phyloP scores from a whole-genome alignment of 108 stramenopile species.

The Conticribra weissflogii region DNA sequence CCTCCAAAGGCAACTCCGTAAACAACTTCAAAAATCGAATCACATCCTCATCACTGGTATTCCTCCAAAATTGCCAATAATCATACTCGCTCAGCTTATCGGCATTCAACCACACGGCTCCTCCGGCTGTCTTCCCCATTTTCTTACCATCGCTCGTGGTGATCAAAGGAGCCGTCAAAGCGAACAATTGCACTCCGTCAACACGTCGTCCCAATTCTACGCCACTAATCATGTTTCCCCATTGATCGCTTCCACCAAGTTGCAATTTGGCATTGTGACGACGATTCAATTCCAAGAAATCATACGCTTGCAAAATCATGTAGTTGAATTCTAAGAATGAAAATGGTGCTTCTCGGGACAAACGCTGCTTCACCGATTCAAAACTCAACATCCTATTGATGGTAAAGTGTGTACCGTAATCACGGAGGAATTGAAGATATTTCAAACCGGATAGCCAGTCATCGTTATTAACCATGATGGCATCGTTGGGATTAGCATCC shows the following conservation, averaged over 20 bases:
- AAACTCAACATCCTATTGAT: constrained; percentile 97
- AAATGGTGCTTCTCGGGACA: constrained; percentile 91
- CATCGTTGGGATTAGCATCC: constrained; percentile 55
- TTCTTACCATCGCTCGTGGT: constrained; percentile 97
- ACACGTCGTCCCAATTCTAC: constrained; percentile 91
- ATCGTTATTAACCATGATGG: constrained; percentile 96
- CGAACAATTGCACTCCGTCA: constrained; percentile 86
- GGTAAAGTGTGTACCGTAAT: constrained; percentile 96
- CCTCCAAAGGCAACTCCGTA: constrained; percentile 88
- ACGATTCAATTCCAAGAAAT: constrained; percentile 94
- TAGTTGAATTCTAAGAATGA: constrained; percentile 98
- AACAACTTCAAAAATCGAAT: constrained; percentile 94
- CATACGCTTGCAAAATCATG: constrained; percentile 98
- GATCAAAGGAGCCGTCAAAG: constrained; percentile 96
- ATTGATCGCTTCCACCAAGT: constrained; percentile 98
- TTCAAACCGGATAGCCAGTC: constrained; percentile 86
- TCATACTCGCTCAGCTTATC: constrained; percentile 93
- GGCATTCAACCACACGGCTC: constrained; percentile 96
- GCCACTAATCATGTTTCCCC: constrained; percentile 98
- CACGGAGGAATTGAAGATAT: constrained; percentile 94
- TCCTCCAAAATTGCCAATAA: constrained; percentile 99
- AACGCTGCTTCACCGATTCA: constrained; percentile 94
- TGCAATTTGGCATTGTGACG: constrained; percentile 84
- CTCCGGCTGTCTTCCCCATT: constrained; percentile 98
- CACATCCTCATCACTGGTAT: constrained; percentile 94